A percentile compares a stretch with the other conserved stretches of the same genome.
Evolutionary conservation across 2,329 filamentous ascomycete genomes (phyloP).

Genomic region (Leptoxyphium fumago): DNA sequence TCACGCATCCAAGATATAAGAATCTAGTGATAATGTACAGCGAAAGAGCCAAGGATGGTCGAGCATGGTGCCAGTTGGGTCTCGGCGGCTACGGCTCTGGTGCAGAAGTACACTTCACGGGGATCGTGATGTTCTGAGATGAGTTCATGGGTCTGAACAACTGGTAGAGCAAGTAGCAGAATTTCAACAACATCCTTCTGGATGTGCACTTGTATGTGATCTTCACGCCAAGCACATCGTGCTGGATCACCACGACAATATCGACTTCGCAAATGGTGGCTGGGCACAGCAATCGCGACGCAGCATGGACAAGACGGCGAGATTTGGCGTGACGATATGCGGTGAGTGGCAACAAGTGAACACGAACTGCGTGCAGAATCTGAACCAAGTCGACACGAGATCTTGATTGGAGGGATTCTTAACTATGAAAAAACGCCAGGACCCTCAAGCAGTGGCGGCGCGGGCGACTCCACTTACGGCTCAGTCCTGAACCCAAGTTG

Average conservation of each 20-base stretch:
- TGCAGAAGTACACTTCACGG: no score
- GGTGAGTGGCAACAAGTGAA: constrained; percentile 94
- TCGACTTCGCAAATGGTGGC: constrained; percentile 69
- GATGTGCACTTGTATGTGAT: constrained; percentile 95
- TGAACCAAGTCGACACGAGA: constrained; percentile 75
- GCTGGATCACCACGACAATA: constrained; percentile 61
- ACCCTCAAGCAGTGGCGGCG: no score
- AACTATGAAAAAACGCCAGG: constrained; percentile 29
- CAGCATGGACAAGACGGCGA: constrained; percentile 54
- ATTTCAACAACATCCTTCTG: constrained; percentile 57
- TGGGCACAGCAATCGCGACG: constrained; percentile 64
- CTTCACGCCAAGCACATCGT: constrained; percentile 71
- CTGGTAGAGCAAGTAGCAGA: constrained; percentile 68
- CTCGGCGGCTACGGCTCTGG: no score
- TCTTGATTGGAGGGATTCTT: constrained; percentile 79
- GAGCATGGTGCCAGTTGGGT: no score
- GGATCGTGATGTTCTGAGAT: constrained; percentile 69
- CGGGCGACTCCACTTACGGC: no score
- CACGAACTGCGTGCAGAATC: constrained; percentile 68
- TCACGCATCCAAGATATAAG: no score
- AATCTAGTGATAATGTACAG: no score
- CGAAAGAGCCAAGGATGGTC: no score
- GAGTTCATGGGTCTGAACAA: constrained; percentile 78
- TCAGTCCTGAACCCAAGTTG: no score
- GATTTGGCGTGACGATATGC: constrained; percentile 80